phyloP scores from a whole-genome alignment of 352 stramenopile genomes.

The Pythium angustatum region DNA sequence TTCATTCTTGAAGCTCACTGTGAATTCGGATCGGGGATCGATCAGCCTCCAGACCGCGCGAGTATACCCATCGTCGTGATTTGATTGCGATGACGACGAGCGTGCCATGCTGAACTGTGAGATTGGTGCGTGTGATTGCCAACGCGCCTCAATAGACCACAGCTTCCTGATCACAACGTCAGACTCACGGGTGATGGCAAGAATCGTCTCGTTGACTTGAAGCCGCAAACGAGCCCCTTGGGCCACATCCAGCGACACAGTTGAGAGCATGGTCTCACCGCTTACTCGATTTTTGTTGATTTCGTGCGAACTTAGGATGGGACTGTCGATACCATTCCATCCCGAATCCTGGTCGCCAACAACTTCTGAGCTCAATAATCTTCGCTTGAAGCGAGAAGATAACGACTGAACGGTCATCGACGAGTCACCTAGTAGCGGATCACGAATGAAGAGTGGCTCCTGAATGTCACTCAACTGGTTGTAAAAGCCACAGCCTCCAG shows the following conservation, averaged over 20 bases:
- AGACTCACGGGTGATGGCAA: neutral
- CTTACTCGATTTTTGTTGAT: neutral
- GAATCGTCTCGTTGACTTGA: constrained; percentile 19
- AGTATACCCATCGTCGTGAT: neutral
- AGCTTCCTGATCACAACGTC: neutral
- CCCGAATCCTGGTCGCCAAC: neutral
- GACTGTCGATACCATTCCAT: neutral
- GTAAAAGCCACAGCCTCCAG: constrained; percentile 26
- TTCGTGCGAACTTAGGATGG: neutral
- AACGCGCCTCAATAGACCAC: constrained; percentile 24
- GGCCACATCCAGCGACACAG: neutral
- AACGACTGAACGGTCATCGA: constrained; percentile 8
- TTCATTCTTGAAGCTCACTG: constrained; percentile 1
- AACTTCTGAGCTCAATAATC: neutral
- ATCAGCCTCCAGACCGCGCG: constrained; percentile 19
- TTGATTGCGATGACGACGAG: constrained; percentile 9
- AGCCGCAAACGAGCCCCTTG: neutral
- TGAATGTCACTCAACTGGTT: constrained; percentile 17
- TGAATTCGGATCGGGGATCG: neutral
- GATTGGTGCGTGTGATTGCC: neutral
- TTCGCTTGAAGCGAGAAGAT: constrained; percentile 8
- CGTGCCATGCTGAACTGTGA: constrained; percentile 10
- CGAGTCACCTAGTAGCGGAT: constrained; percentile 11
- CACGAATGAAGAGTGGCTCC: constrained; percentile 3
- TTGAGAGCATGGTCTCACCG: neutral